These are phyloP conservation scores for Ganoderma resinaceum DNA, from an alignment of 1,284 basidiomycete species.

Conservation along the genomic window DNA sequence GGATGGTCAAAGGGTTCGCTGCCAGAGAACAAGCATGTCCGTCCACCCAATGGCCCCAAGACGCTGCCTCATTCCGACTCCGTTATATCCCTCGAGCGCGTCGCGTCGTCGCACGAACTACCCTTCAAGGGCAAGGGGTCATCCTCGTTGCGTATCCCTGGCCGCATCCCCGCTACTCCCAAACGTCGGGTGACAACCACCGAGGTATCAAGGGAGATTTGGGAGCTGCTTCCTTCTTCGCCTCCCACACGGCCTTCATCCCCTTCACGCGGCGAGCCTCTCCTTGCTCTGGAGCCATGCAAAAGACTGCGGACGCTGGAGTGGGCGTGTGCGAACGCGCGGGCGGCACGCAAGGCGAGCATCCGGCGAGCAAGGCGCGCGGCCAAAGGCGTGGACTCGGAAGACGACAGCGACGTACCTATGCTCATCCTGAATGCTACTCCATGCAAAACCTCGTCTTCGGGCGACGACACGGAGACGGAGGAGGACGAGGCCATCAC, in stretches of 20 bases:
- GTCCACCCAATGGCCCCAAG: conserved; percentile 29
- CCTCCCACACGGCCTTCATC: conserved; percentile 45
- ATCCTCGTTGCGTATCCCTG: conserved; percentile 11
- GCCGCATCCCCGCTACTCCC: conserved; percentile 42
- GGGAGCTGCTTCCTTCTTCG: conserved; percentile 53
- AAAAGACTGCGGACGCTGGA: conserved; percentile 47
- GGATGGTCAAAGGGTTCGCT: conserved; percentile 37
- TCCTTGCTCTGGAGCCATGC: conserved; percentile 40
- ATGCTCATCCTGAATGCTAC: conserved; percentile 32
- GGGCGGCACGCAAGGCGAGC: conserved; percentile 34
- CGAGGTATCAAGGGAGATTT: conserved; percentile 38
- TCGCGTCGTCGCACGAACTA: conserved; percentile 48
- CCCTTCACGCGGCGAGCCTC: conserved; percentile 42
- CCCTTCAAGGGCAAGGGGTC: conserved; percentile 30
- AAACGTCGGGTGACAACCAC: conserved; percentile 21
- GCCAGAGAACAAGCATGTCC: conserved; percentile 38
- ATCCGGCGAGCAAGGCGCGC: conserved; percentile 1
- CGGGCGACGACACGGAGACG: conserved; percentile 32
- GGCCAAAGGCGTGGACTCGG: conserved; percentile 23
- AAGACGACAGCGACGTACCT: conserved; percentile 39
- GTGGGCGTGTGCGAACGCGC: conserved; percentile 54
- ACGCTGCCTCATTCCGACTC: conserved; percentile 31
- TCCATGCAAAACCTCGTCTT: conserved; percentile 11
- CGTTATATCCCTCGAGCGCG: conserved; percentile 48
- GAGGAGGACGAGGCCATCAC: conserved; percentile 39